These are phyloP conservation scores for Diphasiastrum complanatum DNA, from an alignment of 83 land plant species.

Conservation along the genomic window DNA sequence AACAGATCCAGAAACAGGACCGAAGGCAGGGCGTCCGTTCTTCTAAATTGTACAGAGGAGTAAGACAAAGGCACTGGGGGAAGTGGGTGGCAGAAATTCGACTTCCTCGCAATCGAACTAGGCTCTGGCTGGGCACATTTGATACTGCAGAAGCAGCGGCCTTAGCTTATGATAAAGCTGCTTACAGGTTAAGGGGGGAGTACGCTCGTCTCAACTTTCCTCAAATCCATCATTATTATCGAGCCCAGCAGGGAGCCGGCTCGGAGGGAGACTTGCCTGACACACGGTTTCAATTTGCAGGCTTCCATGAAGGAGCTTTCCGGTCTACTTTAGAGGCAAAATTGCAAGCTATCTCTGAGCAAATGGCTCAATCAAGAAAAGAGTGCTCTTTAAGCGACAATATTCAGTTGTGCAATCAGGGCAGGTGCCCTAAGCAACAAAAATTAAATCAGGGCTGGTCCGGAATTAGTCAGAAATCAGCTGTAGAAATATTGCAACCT, in stretches of 20 bases:
- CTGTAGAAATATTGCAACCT: too few species aligned
- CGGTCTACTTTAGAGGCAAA: neutral
- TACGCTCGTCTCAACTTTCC: neutral
- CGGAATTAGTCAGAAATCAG: too few species aligned
- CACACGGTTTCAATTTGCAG: neutral
- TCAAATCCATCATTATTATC: neutral
- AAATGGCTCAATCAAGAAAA: neutral
- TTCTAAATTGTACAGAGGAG: neutral
- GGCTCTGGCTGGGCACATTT: neutral
- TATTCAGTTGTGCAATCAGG: neutral
- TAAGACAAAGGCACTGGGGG: neutral
- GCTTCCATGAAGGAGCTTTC: neutral
- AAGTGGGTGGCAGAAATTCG: conserved; percentile 2
- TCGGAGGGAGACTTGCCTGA: neutral
- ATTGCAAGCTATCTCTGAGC: neutral
- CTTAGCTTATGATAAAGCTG: neutral
- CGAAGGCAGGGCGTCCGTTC: neutral
- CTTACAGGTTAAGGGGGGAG: neutral
- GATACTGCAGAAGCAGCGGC: neutral
- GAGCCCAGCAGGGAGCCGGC: neutral
- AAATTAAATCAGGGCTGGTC: too few species aligned
- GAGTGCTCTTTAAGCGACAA: neutral
- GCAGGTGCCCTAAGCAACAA: neutral
- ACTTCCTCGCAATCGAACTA: neutral
- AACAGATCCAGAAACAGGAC: neutral